These are phyloP conservation scores for Solanum etuberosum DNA, from an alignment of 257 asterid genomes.

Conservation along the genomic window DNA sequence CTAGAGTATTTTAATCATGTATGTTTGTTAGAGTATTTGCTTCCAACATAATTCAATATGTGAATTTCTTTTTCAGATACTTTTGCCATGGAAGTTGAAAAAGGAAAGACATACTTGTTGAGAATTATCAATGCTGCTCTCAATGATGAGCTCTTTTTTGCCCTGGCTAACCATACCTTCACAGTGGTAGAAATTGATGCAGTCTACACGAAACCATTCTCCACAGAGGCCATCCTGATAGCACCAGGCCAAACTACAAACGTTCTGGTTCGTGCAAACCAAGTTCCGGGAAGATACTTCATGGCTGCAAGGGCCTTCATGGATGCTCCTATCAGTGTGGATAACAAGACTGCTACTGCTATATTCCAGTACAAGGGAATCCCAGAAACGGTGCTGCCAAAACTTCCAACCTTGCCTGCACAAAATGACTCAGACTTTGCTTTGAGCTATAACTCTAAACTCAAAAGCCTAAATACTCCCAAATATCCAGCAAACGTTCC, in stretches of 20 bases:
- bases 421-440: conserved; percentile 33
- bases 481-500: conserved; percentile 50
- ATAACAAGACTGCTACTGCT: conserved; percentile 47
- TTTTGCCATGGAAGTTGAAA: conserved; percentile 39
- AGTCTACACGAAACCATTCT: conserved; percentile 40
- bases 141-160: conserved; percentile 36
- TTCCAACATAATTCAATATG: neutral
- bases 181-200: conserved; percentile 45
- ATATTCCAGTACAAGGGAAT: conserved; percentile 40
- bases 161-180: conserved; percentile 31
- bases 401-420: conserved; percentile 25
- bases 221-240: conserved; percentile 27
- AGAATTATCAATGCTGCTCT: conserved; percentile 38
- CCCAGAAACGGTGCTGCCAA: conserved; percentile 19
- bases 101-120: conserved; percentile 36
- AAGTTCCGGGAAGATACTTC: conserved; percentile 16
- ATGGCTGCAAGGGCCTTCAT: conserved; percentile 46
- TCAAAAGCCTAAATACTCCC: conserved; percentile 29
- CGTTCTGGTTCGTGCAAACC: conserved; percentile 39
- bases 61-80: conserved; percentile 19
- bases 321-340: conserved; percentile 37
- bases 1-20: neutral
- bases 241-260: conserved; percentile 45
- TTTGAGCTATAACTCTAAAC: conserved; percentile 21
- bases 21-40: neutral